A percentile compares a stretch with the other conserved stretches of the same genome.
phyloP scores from a whole-genome alignment of 345 rosid genomes.

The Physaria fendleri region DNA sequence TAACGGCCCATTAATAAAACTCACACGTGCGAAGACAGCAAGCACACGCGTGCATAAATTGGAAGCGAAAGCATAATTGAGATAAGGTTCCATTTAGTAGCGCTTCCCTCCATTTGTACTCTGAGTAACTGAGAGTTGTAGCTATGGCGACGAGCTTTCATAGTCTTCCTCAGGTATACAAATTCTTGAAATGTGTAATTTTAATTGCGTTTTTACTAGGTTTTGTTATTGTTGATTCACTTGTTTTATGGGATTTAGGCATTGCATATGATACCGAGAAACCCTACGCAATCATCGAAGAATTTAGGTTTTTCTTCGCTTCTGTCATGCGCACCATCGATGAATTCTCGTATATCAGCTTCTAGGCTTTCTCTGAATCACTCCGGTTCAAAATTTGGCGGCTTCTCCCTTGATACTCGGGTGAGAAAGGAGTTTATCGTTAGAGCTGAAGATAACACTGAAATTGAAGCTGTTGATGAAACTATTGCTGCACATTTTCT shows the following conservation, averaged over 20 bases:
- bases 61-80: background rate
- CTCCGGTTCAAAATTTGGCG: constrained; percentile 23
- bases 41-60: background rate
- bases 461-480: constrained; percentile 27
- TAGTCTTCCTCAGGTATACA: constrained; percentile 49
- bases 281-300: constrained; percentile 33
- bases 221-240: background rate
- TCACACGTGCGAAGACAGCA: no score
- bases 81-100: constrained; percentile 23
- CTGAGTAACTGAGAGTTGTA: constrained; percentile 11
- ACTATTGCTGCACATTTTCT: constrained; percentile 12
- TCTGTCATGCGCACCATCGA: constrained; percentile 28
- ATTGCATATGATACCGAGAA: constrained; percentile 42
- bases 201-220: no score
- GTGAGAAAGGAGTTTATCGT: constrained; percentile 41
- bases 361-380: constrained; percentile 35
- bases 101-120: constrained; percentile 2
- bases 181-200: background rate
- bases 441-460: constrained; percentile 49
- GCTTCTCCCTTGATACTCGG: constrained; percentile 20
- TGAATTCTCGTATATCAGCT: constrained; percentile 18
- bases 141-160: constrained; percentile 49
- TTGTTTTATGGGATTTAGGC: constrained; percentile 34
- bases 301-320: constrained; percentile 45
- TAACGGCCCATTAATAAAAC: no score